Evolutionary conservation across 1,284 basidiomycete genomes (phyloP).

Genomic region (Ceratobasidium sp.): DNA sequence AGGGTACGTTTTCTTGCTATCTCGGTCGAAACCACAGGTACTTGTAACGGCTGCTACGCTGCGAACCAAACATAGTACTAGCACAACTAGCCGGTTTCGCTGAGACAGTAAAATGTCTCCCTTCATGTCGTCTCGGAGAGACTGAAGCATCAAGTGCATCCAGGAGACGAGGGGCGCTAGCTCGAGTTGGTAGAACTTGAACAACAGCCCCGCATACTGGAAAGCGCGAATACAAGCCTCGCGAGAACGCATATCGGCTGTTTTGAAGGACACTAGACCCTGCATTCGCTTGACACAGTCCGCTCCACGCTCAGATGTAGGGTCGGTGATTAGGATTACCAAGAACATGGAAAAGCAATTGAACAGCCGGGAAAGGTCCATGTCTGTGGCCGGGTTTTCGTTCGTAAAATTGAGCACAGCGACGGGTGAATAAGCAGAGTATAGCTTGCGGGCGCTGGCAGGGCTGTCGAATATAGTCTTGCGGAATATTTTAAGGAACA

Average conservation of each 20-base stretch:
- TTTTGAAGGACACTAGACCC: slow-evolving; percentile 67
- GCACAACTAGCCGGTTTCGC: slow-evolving; percentile 48
- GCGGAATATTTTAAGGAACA: slow-evolving; percentile 81
- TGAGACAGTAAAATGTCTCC: slow-evolving; percentile 47
- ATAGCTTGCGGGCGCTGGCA: slow-evolving; percentile 63
- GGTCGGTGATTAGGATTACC: slow-evolving; percentile 77
- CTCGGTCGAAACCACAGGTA: slow-evolving; percentile 28
- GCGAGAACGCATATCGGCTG: slow-evolving; percentile 74
- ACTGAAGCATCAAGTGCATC: slow-evolving; percentile 67
- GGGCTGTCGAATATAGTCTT: slow-evolving; percentile 58
- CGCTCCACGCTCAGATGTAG: slow-evolving; percentile 51
- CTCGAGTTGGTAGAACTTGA: slow-evolving; percentile 64
- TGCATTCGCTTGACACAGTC: slow-evolving; percentile 53
- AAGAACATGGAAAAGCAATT: slow-evolving; percentile 85
- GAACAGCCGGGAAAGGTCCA: slow-evolving; percentile 79
- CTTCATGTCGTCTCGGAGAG: slow-evolving; percentile 65
- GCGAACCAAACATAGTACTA: slow-evolving; percentile 62
- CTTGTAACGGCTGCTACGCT: slow-evolving; percentile 49
- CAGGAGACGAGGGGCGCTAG: slow-evolving; percentile 68
- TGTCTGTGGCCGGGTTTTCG: slow-evolving; percentile 59
- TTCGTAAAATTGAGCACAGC: slow-evolving; percentile 71
- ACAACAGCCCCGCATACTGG: slow-evolving; percentile 74
- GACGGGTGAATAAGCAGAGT: slow-evolving; percentile 81
- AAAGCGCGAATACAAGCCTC: slow-evolving; percentile 77
- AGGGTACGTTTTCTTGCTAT: slow-evolving; percentile 7